Percentiles rank a stretch among this genome's conserved stretches.
These are phyloP conservation scores for Leucocoprinus sp. DNA, from an alignment of 768 basidiomycete species.

Conservation along the genomic window DNA sequence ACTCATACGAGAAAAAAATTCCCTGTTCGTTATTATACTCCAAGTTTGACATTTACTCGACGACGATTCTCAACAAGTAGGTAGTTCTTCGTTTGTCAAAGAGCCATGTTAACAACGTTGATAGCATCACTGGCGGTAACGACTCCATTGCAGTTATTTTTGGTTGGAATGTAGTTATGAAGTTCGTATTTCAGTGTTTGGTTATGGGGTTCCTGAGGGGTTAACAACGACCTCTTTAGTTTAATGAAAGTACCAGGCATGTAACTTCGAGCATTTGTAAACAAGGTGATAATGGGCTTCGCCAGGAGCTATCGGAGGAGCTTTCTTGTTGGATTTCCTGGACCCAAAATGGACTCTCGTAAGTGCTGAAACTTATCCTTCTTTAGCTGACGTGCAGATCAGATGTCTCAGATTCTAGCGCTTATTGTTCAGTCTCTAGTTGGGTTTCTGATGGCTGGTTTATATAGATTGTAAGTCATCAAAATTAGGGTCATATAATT, in stretches of 20 bases:
- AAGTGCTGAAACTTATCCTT: constrained; percentile 6
- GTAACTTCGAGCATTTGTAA: not conserved
- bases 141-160: constrained; percentile 53
- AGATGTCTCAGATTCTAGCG: constrained; percentile 45
- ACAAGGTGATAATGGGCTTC: constrained; percentile 26
- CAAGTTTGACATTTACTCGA: constrained; percentile 76
- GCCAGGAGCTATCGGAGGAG: constrained; percentile 56
- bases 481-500: not conserved
- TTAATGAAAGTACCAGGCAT: constrained; percentile 34
- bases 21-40: not conserved
- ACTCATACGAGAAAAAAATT: not conserved
- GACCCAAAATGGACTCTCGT: constrained; percentile 76
- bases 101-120: not conserved
- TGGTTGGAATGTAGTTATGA: constrained; percentile 82
- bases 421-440: constrained; percentile 60
- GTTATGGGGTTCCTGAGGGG: not conserved
- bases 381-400: no score
- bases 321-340: constrained; percentile 66
- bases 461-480: constrained; percentile 43
- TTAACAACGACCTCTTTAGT: constrained; percentile 12
- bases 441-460: constrained; percentile 87
- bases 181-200: constrained; percentile 34
- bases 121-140: constrained; percentile 50
- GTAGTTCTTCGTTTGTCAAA: not conserved
- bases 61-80: constrained; percentile 63